Base-by-base conservation (phyloP, 1,284 basidiomycete species). In the Pseudozyma sp. region DNA sequence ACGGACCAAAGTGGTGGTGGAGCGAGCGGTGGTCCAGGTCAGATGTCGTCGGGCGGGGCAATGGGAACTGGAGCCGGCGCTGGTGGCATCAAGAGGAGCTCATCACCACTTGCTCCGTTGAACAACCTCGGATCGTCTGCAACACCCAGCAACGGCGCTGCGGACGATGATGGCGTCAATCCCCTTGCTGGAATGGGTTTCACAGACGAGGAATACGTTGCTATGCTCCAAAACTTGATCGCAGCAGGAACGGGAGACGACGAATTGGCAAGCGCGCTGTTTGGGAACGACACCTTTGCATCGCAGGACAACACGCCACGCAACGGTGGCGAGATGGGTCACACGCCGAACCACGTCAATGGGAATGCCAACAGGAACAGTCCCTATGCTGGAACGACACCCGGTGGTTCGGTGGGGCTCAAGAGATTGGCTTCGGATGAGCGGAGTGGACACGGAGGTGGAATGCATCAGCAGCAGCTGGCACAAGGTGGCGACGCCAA, bases 151-250 rank as follows among this genome's bases (percentile, higher is more conserved):
- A 44, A 53, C 5, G 51, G 31, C 17, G 56, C 43, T 8, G 54
- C 57, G 3, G 74, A 55, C 5, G 70, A 65, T 14, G 60, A 43
- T 1, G 54, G 62, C n/a, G 53, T 74, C 16, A 82, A 82, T 44
- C 80, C 80, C 0, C 52, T 82, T 0, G 77, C 77, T 7, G 77
- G 70, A 8, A 78, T 81, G 78, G 80, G 80, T 10, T 82, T 82
- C 44, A 78, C 71, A 2, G 80, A 82, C 43, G 76, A 80, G 42
- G 78, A 82, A 55, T 82, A 82, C 55, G 71, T 82, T 5, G 70
- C 72, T 2, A 82, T 82, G 80, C 61, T 82, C 13, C 80, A 82
- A 50, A 80, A 78, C 55, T 51, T 82, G 29, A 78, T 82, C 24
- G 66, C 80, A 0, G 78, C 80, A 0, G 80, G 80, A 2, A 67